Percentiles rank a stretch among this genome's conserved stretches.
These are phyloP conservation scores for Tilletia walkeri DNA, from an alignment of 1,284 basidiomycete species.

Conservation along the genomic window DNA sequence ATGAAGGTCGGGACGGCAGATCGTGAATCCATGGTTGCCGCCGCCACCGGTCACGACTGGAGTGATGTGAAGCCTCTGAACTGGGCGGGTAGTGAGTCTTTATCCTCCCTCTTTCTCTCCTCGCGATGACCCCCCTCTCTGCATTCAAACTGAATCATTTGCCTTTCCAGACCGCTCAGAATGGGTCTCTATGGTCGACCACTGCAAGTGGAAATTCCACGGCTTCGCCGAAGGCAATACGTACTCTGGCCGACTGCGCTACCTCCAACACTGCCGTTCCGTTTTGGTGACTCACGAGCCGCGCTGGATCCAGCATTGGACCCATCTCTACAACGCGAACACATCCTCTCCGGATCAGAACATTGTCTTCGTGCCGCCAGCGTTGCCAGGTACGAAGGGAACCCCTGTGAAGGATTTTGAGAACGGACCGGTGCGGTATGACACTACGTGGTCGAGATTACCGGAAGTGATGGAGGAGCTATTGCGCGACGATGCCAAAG, in stretches of 20 bases:
- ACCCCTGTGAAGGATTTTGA: conserved; percentile 33
- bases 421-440: conserved; percentile 20
- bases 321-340: conserved; percentile 48
- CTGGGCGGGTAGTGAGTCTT: conserved; percentile 28
- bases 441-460: conserved; percentile 42
- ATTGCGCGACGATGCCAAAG: conserved; percentile 36
- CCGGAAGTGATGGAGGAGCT: conserved; percentile 47
- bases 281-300: conserved; percentile 50
- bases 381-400: conserved; percentile 22
- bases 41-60: conserved; percentile 36
- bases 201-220: conserved; percentile 52
- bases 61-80: conserved; percentile 39
- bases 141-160: no score
- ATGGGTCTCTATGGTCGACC: conserved; percentile 43
- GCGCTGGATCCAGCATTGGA: conserved; percentile 50
- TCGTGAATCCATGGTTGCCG: conserved; percentile 35
- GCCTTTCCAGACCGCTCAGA: conserved; percentile 16
- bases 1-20: conserved; percentile 48
- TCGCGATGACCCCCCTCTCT: no score
- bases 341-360: conserved; percentile 46
- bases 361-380: conserved; percentile 47
- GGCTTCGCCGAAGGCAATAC: conserved; percentile 51
- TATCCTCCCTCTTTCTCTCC: no score
- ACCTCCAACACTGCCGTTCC: conserved; percentile 46
- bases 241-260: conserved; percentile 44